Conservation (phyloP, 1,139 yeast genomes). For the Wickerhamomyces sp. region DNA sequence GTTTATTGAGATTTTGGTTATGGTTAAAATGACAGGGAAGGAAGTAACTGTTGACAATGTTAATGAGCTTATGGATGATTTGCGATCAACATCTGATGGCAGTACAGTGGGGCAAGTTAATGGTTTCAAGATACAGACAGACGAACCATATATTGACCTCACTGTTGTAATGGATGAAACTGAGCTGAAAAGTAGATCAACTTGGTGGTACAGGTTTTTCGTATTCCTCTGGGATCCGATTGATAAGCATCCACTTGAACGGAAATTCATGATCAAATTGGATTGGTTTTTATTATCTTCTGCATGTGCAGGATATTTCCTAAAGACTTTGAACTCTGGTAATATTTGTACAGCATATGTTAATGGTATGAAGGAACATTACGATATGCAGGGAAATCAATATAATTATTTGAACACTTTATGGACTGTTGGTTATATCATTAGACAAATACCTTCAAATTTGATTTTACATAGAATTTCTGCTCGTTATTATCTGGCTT, state of each 20-base stretch:
- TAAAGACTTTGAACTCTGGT: background rate
- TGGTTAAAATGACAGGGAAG: no score
- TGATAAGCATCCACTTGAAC: conserved; percentile 40
- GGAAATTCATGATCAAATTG: conserved; percentile 33
- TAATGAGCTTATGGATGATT: background rate
- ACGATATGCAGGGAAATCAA: conserved; percentile 1
- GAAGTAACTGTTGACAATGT: no score
- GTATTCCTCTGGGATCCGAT: conserved; percentile 30
- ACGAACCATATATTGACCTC: conserved; percentile 2
- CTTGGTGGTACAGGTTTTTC: background rate
- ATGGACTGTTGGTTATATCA: conserved; percentile 4
- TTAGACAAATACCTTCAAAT: conserved; percentile 2
- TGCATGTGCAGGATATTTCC: conserved; percentile 16
- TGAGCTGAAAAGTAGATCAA: conserved; percentile 10
- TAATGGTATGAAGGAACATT: no score
- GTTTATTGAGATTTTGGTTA: no score
- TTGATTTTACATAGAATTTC: conserved; percentile 40
- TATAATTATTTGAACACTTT: conserved; percentile 1
- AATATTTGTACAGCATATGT: no score
- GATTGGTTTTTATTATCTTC: conserved; percentile 39
- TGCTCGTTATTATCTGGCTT: conserved; percentile 2
- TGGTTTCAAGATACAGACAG: conserved; percentile 1
- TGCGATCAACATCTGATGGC: background rate
- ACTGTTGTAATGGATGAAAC: background rate
- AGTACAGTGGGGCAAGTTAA: background rate